phyloP scores from a whole-genome alignment of 1,139 yeast species.

The Hansenula anomala region DNA sequence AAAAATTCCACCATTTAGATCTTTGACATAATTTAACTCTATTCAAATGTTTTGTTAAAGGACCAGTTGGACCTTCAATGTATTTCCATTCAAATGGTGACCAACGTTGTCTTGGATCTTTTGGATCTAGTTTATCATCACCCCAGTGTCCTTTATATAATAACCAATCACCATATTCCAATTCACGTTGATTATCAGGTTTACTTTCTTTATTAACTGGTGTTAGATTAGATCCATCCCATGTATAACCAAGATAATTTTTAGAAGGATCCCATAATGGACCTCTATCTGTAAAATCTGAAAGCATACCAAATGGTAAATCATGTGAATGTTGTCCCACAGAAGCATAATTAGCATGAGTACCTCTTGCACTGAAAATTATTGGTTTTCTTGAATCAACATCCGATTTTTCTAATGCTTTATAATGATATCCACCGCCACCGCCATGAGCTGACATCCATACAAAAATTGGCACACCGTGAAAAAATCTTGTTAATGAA shows the following conservation, averaged over 20 bases:
- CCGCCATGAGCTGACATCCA: constrained; percentile 99
- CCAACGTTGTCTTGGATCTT: constrained; percentile 77
- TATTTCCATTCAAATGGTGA: constrained; percentile 87
- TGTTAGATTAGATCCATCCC: constrained; percentile 48
- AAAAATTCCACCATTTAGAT: constrained; percentile 69
- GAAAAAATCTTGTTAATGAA: constrained; percentile 74
- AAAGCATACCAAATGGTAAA: constrained; percentile 74
- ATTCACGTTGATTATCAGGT: constrained; percentile 48
- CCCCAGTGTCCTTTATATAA: constrained; percentile 89
- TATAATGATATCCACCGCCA: constrained; percentile 81
- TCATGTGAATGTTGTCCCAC: constrained; percentile 97
- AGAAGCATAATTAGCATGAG: constrained; percentile 96
- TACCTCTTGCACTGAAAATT: constrained; percentile 87
- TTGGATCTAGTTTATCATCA: constrained; percentile 58
- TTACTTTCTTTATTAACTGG: constrained; percentile 26
- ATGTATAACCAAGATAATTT: constrained; percentile 78
- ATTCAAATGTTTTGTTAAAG: constrained; percentile 68
- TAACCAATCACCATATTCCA: constrained; percentile 72
- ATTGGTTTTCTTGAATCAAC: constrained; percentile 51
- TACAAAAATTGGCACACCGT: constrained; percentile 80
- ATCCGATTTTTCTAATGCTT: constrained; percentile 68
- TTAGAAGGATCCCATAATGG: constrained; percentile 89
- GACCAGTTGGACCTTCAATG: constrained; percentile 92
- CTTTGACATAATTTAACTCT: constrained; percentile 76
- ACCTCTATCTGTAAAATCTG: constrained; percentile 94